A percentile compares a stretch with the other conserved stretches of the same genome.
These are phyloP conservation scores for Boletus rex-veris DNA, from an alignment of 768 basidiomycete species.

Conservation along the genomic window DNA sequence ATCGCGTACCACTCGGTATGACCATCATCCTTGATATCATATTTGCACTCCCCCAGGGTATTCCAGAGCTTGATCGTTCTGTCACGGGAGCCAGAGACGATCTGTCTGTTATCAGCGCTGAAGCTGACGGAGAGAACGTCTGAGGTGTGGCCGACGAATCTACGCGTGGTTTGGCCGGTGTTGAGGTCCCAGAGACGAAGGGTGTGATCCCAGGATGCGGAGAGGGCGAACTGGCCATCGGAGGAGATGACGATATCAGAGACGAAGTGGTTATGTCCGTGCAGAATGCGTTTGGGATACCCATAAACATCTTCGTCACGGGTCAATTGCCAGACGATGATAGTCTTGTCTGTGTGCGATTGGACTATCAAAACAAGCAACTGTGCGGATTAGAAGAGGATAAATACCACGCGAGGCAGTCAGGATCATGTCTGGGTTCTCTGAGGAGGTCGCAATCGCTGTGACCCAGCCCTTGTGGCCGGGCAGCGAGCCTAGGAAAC, in stretches of 20 bases:
- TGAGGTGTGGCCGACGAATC: constrained; percentile 96
- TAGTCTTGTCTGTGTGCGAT: constrained; percentile 95
- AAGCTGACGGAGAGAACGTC: constrained; percentile 99
- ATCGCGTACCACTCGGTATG: constrained; percentile 84
- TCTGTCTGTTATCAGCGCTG: constrained; percentile 99
- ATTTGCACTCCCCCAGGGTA: constrained; percentile 99
- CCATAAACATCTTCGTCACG: constrained; percentile 90
- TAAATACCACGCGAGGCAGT: constrained; percentile 91
- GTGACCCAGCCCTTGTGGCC: constrained; percentile 99
- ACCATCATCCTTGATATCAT: constrained; percentile 98
- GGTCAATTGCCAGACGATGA: constrained; percentile 99
- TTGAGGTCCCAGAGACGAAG: constrained; percentile 99
- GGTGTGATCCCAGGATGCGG: constrained; percentile 99
- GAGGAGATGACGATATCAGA: constrained; percentile 99
- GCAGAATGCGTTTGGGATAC: constrained; percentile 94
- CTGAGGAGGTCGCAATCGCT: constrained; percentile 95
- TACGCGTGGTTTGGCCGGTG: constrained; percentile 92
- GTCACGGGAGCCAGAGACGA: constrained; percentile 98
- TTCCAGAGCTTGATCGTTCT: constrained; percentile 99
- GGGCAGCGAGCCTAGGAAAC: constrained; percentile 86
- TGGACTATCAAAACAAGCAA: constrained; percentile 19
- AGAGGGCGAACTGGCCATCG: constrained; percentile 98
- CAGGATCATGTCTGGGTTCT: constrained; percentile 99
- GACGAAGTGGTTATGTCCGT: constrained; percentile 99
- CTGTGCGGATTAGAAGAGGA: constrained; percentile 1